Evolutionary conservation across 768 basidiomycete species (phyloP), one percentile per base, ranked within the genome.

Genomic region (Pulveroboletus frians): DNA sequence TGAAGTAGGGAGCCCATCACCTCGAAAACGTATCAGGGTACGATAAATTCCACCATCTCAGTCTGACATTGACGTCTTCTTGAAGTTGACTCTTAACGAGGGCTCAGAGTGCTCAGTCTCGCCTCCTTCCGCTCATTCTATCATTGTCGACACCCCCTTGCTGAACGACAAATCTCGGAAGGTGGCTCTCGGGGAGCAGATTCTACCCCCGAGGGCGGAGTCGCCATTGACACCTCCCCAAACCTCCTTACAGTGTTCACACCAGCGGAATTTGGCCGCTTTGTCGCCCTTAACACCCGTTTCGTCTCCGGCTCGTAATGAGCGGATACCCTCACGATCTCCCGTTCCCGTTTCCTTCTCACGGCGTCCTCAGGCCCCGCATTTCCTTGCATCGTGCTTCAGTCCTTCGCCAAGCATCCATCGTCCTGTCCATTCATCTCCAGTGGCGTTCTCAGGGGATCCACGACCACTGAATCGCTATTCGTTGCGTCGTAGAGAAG

Each of bases 401-500:
- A 18, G 52, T 15, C 43, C 21, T 34, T 50, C 53, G 21, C 43
- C 39, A 17, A 27, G 23, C 38, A 40, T 36, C 27, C 30, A 18
- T 36, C 44, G 7, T 14, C 43, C 9, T n/a, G 38, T 21, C 31
- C 49, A 7, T 35, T 54, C 50, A 23, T 39, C 50, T 18, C 48
- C 42, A 0, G 35, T 51, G 7, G 46, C 31, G 38, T 50, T 62
- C 11, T 51, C 60, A 9, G 54, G 49, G n/a, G 61, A 58, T 49
- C 46, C 51, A 23, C 52, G 50, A 3, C 57, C 51, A 14, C 40
- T 54, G 26, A 47, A 56, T 23, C 71, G 81, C 29, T 85, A 85
- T 60, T 67, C 77, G 1, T 68, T 88, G 32, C 80, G 86, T 31
- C 57, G 60, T 39, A 77, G 87, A 18, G 68, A 75, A 29, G 63